Conservation (phyloP, 768 basidiomycete genomes). For the Podaxis carcinomalis region DNA sequence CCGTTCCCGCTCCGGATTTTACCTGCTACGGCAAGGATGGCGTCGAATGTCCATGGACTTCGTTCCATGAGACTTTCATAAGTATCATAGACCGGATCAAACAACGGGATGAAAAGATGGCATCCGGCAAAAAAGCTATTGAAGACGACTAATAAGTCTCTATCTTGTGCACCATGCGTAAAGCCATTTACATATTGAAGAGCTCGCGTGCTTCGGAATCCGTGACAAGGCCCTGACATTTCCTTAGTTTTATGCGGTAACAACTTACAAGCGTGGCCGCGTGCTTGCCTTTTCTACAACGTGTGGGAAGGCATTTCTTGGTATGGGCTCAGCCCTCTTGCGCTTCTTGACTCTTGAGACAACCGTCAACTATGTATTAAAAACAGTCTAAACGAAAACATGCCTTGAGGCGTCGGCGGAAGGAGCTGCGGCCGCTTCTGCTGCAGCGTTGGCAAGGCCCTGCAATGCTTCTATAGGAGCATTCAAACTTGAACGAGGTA, state of each 20-base stretch:
- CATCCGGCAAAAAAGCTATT: conserved; percentile 92
- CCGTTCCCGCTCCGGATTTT: conserved; percentile 91
- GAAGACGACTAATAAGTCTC: conserved; percentile 32
- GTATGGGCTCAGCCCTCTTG: conserved; percentile 78
- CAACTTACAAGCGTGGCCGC: conserved; percentile 6
- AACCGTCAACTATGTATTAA: conserved; percentile 10
- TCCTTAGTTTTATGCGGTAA: not conserved
- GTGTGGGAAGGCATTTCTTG: conserved; percentile 82
- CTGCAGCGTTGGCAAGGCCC: conserved; percentile 91
- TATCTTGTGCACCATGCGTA: conserved; percentile 18
- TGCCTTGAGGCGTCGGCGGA: conserved; percentile 63
- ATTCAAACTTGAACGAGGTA: conserved; percentile 78
- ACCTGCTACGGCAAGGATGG: conserved; percentile 86
- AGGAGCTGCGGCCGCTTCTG: conserved; percentile 83
- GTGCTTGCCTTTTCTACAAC: conserved; percentile 75
- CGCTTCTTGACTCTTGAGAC: conserved; percentile 73
- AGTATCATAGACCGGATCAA: conserved; percentile 90
- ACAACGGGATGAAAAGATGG: conserved; percentile 93
- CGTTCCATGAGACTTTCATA: conserved; percentile 90
- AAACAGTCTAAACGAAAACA: conserved; percentile 11
- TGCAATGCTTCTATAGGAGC: conserved; percentile 95
- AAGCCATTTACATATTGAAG: conserved; percentile 73
- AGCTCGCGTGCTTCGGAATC: conserved; percentile 87
- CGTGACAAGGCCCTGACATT: conserved; percentile 68
- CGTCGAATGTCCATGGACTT: conserved; percentile 94